Conservation (phyloP, 2,329 filamentous ascomycete genomes). For the Teratosphaeriaceae sp. region DNA sequence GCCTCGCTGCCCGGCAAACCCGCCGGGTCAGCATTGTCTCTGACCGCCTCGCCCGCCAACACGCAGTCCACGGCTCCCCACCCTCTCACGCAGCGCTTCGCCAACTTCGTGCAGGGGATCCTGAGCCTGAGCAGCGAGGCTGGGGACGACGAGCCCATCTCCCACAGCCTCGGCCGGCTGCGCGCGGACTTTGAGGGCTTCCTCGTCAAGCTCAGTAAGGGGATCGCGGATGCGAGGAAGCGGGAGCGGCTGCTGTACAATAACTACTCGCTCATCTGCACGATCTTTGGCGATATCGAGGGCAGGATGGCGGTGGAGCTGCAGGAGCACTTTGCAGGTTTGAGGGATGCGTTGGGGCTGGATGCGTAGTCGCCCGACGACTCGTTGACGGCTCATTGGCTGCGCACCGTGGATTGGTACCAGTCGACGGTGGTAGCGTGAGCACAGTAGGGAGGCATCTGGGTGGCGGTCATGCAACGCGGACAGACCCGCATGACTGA, state of each 20-base stretch:
- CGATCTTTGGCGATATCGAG: slow-evolving; percentile 68
- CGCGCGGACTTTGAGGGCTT: slow-evolving; percentile 79
- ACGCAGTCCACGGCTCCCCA: slow-evolving; percentile 77
- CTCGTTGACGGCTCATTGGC: no score
- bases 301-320: slow-evolving; percentile 71
- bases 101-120: slow-evolving; percentile 82
- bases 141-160: slow-evolving; percentile 89
- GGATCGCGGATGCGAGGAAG: slow-evolving; percentile 71
- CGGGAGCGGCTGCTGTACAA: slow-evolving; percentile 86
- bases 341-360: slow-evolving; percentile 34
- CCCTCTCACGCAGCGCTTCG: slow-evolving; percentile 89
- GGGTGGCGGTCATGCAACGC: no score
- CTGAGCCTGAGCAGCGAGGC: slow-evolving; percentile 79
- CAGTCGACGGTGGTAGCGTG: no score
- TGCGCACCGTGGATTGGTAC: no score
- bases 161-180: slow-evolving; percentile 69
- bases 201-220: slow-evolving; percentile 67
- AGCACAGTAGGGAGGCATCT: no score
- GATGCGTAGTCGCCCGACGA: no score
- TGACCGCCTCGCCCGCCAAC: slow-evolving; percentile 49
- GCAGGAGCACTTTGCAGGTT: slow-evolving; percentile 63
- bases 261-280: slow-evolving; percentile 91
- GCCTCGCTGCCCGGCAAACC: slow-evolving; percentile 42
- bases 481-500: no score
- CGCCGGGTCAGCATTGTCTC: slow-evolving; percentile 46